phyloP scores from a whole-genome alignment of 306 rosid species.

The Corylus americana region DNA sequence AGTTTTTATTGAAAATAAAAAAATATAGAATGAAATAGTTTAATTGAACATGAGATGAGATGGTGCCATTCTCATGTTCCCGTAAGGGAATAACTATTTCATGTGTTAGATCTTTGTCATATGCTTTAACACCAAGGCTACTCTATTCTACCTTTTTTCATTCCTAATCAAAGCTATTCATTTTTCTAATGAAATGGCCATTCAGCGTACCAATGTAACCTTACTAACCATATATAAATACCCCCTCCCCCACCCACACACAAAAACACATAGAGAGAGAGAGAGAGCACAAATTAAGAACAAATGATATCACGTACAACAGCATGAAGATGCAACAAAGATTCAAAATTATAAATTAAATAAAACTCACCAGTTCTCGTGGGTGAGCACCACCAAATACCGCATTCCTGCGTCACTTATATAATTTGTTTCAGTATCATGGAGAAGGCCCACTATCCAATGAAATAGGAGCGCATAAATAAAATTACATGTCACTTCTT shows the following conservation, averaged over 20 bases:
- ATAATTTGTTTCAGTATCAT: constrained; percentile 25
- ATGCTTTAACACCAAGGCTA: too few species aligned
- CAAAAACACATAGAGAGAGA: background rate
- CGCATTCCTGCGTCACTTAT: constrained; percentile 65
- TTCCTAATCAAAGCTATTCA: too few species aligned
- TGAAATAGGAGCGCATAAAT: background rate
- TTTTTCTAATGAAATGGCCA: too few species aligned
- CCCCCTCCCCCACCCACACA: background rate
- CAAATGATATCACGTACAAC: background rate
- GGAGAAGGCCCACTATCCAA: background rate
- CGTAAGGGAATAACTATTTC: too few species aligned
- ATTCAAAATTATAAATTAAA: constrained; percentile 4
- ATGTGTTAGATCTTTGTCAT: too few species aligned
- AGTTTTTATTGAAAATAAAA: too few species aligned
- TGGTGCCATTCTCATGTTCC: too few species aligned
- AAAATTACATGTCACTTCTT: background rate
- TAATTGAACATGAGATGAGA: too few species aligned
- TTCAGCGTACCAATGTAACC: too few species aligned
- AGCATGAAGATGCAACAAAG: background rate
- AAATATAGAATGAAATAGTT: too few species aligned
- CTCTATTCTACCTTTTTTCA: too few species aligned
- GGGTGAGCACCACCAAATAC: constrained; percentile 99
- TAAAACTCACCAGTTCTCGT: constrained; percentile 73
- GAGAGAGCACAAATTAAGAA: background rate
- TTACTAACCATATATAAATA: background rate